Evolutionary conservation across 176 grass and related monocot species (phyloP), one percentile per base, ranked within the genome.

Genomic region (Triticum turgidum): DNA sequence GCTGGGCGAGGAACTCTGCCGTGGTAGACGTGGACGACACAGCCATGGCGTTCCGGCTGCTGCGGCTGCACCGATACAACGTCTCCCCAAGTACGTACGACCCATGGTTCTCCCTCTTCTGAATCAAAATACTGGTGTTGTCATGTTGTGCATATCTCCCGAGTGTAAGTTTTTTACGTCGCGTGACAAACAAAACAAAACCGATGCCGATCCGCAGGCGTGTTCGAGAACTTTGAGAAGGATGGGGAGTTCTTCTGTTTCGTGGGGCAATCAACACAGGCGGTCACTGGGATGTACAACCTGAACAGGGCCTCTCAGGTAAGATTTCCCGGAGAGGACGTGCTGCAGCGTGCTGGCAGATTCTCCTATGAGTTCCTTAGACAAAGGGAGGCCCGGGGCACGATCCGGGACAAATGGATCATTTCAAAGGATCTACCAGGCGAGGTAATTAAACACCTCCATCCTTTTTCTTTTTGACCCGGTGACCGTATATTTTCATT

Each of bases 201-300:
- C n/a, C 8, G 69, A 39, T 69, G 49, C 7, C 25, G 20, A 61
- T 20, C 20, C 83, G 77, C 65, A 99, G 97, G 52, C n/a, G 90
- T 94, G 82, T 96, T 99, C 11, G 86, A 87, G 73, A 86, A 91
- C 29, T 99, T 99, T 45, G 94, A 96, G 94, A 99, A 93, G 80
- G 94, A 94, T 25, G 97, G 89, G 0, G 89, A 90, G 65, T 99
- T 99, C 88, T 88, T 96, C 78, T 96, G 94, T 72, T 99, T 96
- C 29, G 85, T 88, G 3, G 94, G 97, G 80, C 97, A 99, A 66
- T 94, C 94, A 59, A 99, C 86, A 80, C 94, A 99, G 75, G 97
- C 94, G 0, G 84, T 99, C 64, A 99, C 97, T 1, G 97, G 97
- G 56, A 99, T 99, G 86, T 99, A 99, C 78, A 99, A 99, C 73